Evolutionary conservation across 176 grass and related monocot genomes (phyloP).

Genomic region (Zoysia japonica): DNA sequence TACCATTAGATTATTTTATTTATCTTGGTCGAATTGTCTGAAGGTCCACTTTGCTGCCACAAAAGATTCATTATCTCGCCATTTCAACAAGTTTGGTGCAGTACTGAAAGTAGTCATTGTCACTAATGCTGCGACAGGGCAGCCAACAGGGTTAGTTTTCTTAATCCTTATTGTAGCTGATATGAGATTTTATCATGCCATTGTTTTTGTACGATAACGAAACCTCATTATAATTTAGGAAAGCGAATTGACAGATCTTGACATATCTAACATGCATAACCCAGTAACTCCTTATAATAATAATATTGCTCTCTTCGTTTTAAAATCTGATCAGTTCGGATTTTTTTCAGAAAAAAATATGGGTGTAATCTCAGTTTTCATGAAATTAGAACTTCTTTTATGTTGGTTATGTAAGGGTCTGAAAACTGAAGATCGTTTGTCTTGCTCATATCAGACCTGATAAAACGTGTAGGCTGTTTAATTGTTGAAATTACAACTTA

Average conservation of each 20-base stretch:
- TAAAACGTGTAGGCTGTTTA: not conserved
- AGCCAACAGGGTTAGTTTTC: constrained; percentile 79
- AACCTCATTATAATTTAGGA: not conserved
- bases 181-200: not conserved
- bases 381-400: constrained; percentile 5
- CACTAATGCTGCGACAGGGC: constrained; percentile 77
- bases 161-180: constrained; percentile 2
- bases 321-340: too few species aligned
- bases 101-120: constrained; percentile 96
- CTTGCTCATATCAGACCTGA: constrained; percentile 7
- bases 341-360: too few species aligned
- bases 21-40: constrained; percentile 42
- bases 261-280: too few species aligned
- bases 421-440: not conserved
- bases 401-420: not conserved
- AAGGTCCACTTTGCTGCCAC: constrained; percentile 97
- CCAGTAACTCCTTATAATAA: too few species aligned
- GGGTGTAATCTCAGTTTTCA: not conserved
- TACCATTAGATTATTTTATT: constrained; percentile 29
- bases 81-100: constrained; percentile 95
- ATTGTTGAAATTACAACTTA: not conserved
- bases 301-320: too few species aligned
- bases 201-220: not conserved
- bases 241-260: too few species aligned
- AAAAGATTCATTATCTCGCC: constrained; percentile 84